These are phyloP conservation scores for Microthyrium microscopicum DNA, from an alignment of 2,329 filamentous ascomycete species.

Conservation along the genomic window DNA sequence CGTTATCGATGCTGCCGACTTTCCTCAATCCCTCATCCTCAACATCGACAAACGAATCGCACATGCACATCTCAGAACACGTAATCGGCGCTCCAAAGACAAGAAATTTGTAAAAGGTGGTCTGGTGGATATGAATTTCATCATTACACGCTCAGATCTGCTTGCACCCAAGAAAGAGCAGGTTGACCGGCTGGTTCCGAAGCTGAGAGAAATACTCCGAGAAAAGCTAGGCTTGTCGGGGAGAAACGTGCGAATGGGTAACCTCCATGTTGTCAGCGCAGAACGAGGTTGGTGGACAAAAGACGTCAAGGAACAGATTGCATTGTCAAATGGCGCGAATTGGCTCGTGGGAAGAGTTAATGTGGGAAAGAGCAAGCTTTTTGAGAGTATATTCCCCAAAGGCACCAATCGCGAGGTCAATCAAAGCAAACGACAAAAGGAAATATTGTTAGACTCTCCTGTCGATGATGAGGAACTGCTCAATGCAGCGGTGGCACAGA, in stretches of 20 bases:
- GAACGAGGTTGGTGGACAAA: conserved; percentile 83
- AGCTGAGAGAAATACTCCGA: conserved; percentile 59
- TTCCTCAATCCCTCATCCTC: conserved; percentile 82
- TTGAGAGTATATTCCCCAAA: conserved; percentile 78
- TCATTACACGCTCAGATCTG: conserved; percentile 78
- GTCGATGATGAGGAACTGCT: no score
- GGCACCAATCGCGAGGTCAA: conserved; percentile 21
- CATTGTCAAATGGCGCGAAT: conserved; percentile 63
- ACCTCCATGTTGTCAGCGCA: conserved; percentile 72
- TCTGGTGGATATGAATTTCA: conserved; percentile 62
- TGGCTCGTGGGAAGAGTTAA: conserved; percentile 99
- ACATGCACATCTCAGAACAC: conserved; percentile 57
- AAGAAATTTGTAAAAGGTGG: conserved; percentile 49
- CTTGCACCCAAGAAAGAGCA: conserved; percentile 69
- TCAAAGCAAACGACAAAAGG: conserved; percentile 18
- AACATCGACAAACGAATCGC: conserved; percentile 53
- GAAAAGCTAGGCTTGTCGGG: conserved; percentile 54
- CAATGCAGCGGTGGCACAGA: neutral
- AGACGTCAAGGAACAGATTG: conserved; percentile 72
- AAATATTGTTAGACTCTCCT: no score
- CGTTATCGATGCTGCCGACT: conserved; percentile 86
- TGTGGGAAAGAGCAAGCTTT: conserved; percentile 88
- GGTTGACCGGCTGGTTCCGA: conserved; percentile 75
- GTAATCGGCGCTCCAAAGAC: conserved; percentile 59
- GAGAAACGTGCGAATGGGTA: conserved; percentile 64